Evolutionary conservation across 345 rosid genomes (phyloP), one percentile per base, ranked within the genome.

Genomic region (Balakata baccata): DNA sequence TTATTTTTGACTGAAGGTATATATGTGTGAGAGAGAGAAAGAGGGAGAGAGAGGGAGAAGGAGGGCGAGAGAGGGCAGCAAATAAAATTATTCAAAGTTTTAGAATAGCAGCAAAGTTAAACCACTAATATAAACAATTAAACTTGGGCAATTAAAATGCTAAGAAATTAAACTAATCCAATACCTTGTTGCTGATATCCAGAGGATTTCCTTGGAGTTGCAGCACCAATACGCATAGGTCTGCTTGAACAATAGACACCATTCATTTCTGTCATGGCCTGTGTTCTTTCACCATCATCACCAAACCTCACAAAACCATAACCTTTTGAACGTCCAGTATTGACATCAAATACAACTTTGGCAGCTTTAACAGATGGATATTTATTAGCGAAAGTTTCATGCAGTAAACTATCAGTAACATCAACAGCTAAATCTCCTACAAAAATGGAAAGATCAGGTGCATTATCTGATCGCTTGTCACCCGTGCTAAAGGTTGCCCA

Each of bases 231-330:
- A 6, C 98, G 90, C 99, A 95, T 95, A 38, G 97, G 89, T 87
- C 99, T 87, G 84, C 89, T 92, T 4, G 91, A 92, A 82, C 97
- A 95, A 77, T 88, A 86, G 12, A 86, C 87, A 66, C 99, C 97
- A 79, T 92, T 86, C 99, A 95, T 95, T 82, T 95, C 98, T 17
- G 85, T 77, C 99, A 94, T 92, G 49, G 98, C 98, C 73, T 87
- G 85, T 41, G 88, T 80, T 77, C 90, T 87, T 74, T 95, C 99
- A 68, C 47, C 79, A 68, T 90, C 97, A 74, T 95, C 98, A 54
- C 94, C 96, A 80, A 94, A 95, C 84, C 99, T 89, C 85, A 95
- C 99, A 85, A 95, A 95, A 37, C 99, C 99, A 50, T 92, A 95
- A 47, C 99, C 98, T 72, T 91, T 95, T 61, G 99, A 90, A 74